These are phyloP conservation scores for Fusarium nelsonii DNA, from an alignment of 2,329 filamentous ascomycete genomes.

Conservation along the genomic window DNA sequence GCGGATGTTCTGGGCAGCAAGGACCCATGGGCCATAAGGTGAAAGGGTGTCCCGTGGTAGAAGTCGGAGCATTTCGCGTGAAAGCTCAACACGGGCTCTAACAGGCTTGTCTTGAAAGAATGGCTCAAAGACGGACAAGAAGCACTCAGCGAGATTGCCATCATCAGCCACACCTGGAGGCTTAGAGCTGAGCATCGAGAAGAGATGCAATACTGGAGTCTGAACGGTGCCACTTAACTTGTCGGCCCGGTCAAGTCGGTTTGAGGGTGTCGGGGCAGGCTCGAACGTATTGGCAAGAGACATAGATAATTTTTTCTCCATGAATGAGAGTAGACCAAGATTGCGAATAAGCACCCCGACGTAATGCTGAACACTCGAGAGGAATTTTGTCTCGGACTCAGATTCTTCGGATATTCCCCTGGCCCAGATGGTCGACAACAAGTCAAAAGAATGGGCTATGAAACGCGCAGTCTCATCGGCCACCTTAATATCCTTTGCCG, in stretches of 20 bases:
- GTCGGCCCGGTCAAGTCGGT: conserved; percentile 65
- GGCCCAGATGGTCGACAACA: conserved; percentile 77
- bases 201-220: conserved; percentile 74
- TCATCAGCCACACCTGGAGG: conserved; percentile 63
- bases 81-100: conserved; percentile 60
- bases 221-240: conserved; percentile 65
- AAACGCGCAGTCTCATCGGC: conserved; percentile 86
- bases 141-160: conserved; percentile 59
- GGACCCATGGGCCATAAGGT: conserved; percentile 65
- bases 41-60: conserved; percentile 60
- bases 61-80: conserved; percentile 64
- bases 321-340: conserved; percentile 71
- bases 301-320: conserved; percentile 68
- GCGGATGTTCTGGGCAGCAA: conserved; percentile 62
- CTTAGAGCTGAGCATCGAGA: conserved; percentile 68
- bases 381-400: conserved; percentile 62
- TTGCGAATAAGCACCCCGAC: conserved; percentile 62
- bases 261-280: conserved; percentile 74
- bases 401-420: conserved; percentile 56
- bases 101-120: conserved; percentile 67
- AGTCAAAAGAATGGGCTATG: conserved; percentile 76
- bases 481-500: conserved; percentile 89
- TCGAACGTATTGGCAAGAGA: conserved; percentile 68
- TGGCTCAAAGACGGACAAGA: conserved; percentile 66
- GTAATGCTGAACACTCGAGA: conserved; percentile 66